phyloP scores from a whole-genome alignment of 1,139 yeast species.

The Pichia terricola region DNA sequence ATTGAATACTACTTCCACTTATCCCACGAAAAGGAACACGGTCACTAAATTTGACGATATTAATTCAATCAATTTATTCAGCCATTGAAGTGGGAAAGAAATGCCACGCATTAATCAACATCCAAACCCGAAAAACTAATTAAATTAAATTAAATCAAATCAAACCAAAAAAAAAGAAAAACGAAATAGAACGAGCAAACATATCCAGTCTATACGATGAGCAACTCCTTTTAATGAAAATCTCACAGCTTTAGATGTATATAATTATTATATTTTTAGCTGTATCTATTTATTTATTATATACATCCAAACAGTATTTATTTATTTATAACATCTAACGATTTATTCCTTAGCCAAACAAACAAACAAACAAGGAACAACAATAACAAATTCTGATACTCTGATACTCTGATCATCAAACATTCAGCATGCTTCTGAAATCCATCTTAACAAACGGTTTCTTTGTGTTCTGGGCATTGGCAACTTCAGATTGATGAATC shows the following conservation, averaged over 20 bases:
- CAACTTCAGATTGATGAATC: slow-evolving; percentile 46
- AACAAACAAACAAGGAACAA: not conserved
- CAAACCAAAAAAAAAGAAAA: too few species aligned
- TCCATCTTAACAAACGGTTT: slow-evolving; percentile 53
- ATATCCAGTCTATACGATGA: too few species aligned
- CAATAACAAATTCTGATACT: not conserved
- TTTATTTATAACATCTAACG: not conserved
- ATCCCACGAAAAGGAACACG: slow-evolving; percentile 44
- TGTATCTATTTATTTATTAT: slow-evolving; percentile 2
- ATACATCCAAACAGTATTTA: not conserved
- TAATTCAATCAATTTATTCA: slow-evolving; percentile 1
- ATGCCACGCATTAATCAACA: too few species aligned
- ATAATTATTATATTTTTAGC: not conserved
- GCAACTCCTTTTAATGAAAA: too few species aligned
- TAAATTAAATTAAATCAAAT: too few species aligned
- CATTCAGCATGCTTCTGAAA: slow-evolving; percentile 38
- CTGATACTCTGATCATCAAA: not conserved
- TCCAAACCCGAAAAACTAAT: too few species aligned
- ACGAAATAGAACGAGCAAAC: too few species aligned
- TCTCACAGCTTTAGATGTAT: too few species aligned
- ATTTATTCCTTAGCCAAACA: not conserved
- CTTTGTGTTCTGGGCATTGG: slow-evolving; percentile 32
- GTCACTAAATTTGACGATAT: slow-evolving; percentile 11
- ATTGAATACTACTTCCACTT: slow-evolving; percentile 90
- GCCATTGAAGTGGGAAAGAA: too few species aligned